Conservation (phyloP, 2,329 filamentous ascomycete genomes). For the Exserohilum rostratum region DNA sequence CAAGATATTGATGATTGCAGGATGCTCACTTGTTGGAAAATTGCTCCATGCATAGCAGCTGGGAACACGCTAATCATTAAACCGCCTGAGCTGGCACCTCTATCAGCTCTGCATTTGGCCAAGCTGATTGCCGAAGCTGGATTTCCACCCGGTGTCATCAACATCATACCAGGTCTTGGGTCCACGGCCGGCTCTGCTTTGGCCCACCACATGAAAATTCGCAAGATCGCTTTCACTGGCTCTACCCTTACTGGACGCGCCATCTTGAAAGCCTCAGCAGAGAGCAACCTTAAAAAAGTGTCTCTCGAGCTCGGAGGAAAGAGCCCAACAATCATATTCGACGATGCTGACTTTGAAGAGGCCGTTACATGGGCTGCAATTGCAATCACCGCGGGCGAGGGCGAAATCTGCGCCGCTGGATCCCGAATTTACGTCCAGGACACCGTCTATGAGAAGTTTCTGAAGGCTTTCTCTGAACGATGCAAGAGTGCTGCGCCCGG, state of each 20-base stretch:
- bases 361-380: not conserved
- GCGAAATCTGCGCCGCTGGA: not conserved
- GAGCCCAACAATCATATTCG: conserved; percentile 54
- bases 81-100: not conserved
- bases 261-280: conserved; percentile 50
- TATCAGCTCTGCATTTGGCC: not conserved
- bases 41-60: not conserved
- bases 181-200: not conserved
- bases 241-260: conserved; percentile 47
- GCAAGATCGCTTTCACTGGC: conserved; percentile 53
- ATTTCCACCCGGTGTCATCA: not conserved
- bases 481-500: not conserved
- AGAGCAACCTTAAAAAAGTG: conserved; percentile 47
- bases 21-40: not conserved
- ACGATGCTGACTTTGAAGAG: conserved; percentile 53
- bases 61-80: not conserved
- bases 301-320: conserved; percentile 58
- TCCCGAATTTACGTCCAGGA: not conserved
- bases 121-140: not conserved
- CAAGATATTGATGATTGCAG: not conserved
- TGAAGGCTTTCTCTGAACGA: not conserved
- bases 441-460: not conserved
- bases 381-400: not conserved
- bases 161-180: not conserved
- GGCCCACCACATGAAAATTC: conserved; percentile 41